A percentile compares a stretch with the other conserved stretches of the same genome.
Conservation (phyloP, 352 stramenopile genomes). For the Globisporangium mamillatum region DNA sequence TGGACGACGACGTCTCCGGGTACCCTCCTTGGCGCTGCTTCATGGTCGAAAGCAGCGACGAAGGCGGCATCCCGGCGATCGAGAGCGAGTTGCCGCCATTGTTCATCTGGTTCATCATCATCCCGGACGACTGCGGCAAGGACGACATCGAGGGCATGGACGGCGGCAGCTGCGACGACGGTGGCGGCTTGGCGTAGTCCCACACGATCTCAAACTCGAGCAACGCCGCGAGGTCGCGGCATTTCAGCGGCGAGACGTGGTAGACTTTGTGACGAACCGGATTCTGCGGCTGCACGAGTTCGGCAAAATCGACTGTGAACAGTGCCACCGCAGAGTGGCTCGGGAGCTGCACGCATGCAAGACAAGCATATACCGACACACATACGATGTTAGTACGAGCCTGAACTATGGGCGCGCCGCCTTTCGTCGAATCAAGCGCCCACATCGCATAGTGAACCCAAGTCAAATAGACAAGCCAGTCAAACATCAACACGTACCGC, state of each 20-base stretch:
- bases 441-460: background rate
- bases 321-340: constrained; percentile 78
- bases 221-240: constrained; percentile 64
- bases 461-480: background rate
- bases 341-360: constrained; percentile 40
- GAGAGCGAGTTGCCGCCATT: constrained; percentile 7
- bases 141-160: constrained; percentile 7
- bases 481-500: constrained; percentile 34
- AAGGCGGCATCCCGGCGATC: constrained; percentile 32
- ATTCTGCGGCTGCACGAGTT: constrained; percentile 55
- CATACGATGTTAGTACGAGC: background rate
- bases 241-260: constrained; percentile 67
- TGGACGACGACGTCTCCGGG: constrained; percentile 23
- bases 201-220: constrained; percentile 79
- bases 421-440: background rate
- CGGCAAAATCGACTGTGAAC: constrained; percentile 71
- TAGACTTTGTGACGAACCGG: constrained; percentile 49
- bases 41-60: constrained; percentile 38
- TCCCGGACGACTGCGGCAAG: constrained; percentile 13
- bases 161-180: constrained; percentile 13
- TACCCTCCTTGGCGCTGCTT: constrained; percentile 17
- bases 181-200: constrained; percentile 31
- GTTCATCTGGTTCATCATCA: constrained; percentile 21
- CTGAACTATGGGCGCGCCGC: background rate
- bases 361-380: background rate